phyloP scores from a whole-genome alignment of 2,329 filamentous ascomycete genomes.

The Colletotrichum orbiculare region DNA sequence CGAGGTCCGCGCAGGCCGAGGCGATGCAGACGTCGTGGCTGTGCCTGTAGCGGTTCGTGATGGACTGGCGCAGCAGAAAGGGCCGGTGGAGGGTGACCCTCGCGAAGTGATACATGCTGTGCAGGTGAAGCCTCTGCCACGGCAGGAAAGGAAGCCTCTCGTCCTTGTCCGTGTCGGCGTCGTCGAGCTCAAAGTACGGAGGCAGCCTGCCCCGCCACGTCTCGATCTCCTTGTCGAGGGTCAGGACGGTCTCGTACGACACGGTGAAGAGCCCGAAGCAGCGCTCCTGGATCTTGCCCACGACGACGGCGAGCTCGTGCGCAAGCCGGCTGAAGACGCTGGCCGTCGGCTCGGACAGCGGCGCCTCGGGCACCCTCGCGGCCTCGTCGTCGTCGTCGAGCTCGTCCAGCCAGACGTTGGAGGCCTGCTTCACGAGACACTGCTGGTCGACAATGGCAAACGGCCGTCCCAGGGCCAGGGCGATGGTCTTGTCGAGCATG shows the following conservation, averaged over 20 bases:
- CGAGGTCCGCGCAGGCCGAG: constrained; percentile 53
- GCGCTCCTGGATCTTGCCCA: constrained; percentile 52
- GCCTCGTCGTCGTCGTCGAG: constrained; percentile 48
- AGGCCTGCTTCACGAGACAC: constrained; percentile 49
- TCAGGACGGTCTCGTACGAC: constrained; percentile 51
- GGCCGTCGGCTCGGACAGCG: constrained; percentile 46
- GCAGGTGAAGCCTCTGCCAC: constrained; percentile 52
- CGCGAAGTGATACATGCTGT: constrained; percentile 53
- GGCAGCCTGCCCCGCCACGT: constrained; percentile 48
- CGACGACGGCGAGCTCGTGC: constrained; percentile 47
- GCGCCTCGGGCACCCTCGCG: constrained; percentile 36
- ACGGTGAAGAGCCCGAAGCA: constrained; percentile 50
- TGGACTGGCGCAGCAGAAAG: constrained; percentile 51
- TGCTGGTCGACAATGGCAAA: constrained; percentile 52
- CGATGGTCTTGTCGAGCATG: constrained; percentile 51
- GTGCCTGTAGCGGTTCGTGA: constrained; percentile 51
- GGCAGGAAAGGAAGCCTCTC: constrained; percentile 42
- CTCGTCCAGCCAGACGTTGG: constrained; percentile 53
- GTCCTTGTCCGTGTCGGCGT: constrained; percentile 47
- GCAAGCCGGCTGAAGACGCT: constrained; percentile 46
- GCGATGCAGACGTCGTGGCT: constrained; percentile 53
- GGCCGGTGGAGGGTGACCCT: constrained; percentile 53
- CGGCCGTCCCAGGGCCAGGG: constrained; percentile 52
- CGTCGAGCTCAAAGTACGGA: constrained; percentile 47
- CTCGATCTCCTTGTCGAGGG: constrained; percentile 47